phyloP scores from a whole-genome alignment of 371 early-diverging fungal species.

The Mortierella sp. region DNA sequence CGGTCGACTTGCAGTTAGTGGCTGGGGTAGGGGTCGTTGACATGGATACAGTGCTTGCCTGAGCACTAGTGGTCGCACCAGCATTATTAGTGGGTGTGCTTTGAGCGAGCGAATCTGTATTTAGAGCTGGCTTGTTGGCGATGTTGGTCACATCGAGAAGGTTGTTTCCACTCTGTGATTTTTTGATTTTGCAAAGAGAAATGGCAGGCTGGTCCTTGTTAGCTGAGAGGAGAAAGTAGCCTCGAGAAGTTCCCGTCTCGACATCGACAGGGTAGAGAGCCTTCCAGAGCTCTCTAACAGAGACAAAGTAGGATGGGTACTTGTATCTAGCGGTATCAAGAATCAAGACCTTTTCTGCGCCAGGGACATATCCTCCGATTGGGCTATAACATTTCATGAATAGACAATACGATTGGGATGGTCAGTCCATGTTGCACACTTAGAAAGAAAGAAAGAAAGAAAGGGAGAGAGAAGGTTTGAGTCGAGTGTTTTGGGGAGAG shows the following conservation, averaged over 20 bases:
- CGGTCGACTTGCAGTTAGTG: slow-evolving; percentile 14
- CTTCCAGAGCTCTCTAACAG: slow-evolving; percentile 76
- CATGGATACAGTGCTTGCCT: neutral
- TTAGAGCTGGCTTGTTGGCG: too few relatives aligned
- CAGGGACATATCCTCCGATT: slow-evolving; percentile 76
- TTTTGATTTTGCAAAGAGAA: slow-evolving; percentile 50
- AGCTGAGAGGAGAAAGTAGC: slow-evolving; percentile 80
- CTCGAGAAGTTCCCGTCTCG: slow-evolving; percentile 84
- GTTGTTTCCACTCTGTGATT: slow-evolving; percentile 12
- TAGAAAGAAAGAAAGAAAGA: slow-evolving; percentile 26
- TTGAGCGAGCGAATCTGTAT: too few relatives aligned
- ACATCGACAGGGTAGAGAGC: slow-evolving; percentile 84
- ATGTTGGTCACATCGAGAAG: neutral
- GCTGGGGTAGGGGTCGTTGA: neutral
- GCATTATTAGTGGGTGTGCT: neutral
- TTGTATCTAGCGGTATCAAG: slow-evolving; percentile 88
- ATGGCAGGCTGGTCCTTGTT: slow-evolving; percentile 49
- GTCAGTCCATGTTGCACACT: slow-evolving; percentile 56
- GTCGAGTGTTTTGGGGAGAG: neutral
- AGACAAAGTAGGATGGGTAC: slow-evolving; percentile 87
- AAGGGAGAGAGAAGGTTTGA: neutral
- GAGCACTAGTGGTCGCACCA: neutral
- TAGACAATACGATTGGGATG: slow-evolving; percentile 55
- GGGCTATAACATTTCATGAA: too few relatives aligned
- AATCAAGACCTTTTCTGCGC: slow-evolving; percentile 76